phyloP scores from a whole-genome alignment of 2,329 filamentous ascomycete genomes.

The Fusarium concolor region DNA sequence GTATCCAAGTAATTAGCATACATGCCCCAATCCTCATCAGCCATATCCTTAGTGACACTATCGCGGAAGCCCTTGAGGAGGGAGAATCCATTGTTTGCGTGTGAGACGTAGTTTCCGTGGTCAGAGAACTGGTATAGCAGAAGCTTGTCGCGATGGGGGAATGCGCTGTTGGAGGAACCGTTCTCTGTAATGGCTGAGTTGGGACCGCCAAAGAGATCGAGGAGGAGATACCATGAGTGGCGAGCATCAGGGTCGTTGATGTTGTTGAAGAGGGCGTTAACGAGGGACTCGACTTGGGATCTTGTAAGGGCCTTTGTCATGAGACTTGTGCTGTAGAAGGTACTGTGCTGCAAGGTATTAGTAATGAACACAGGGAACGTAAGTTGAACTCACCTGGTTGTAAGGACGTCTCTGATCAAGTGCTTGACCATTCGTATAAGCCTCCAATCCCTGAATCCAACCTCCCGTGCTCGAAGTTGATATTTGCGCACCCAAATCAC shows the following conservation, averaged over 20 bases:
- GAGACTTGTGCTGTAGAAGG: slow-evolving; percentile 49
- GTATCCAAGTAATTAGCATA: slow-evolving; percentile 58
- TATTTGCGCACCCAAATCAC: slow-evolving; percentile 22
- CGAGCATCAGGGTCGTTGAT: slow-evolving; percentile 21
- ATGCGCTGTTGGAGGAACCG: slow-evolving; percentile 48
- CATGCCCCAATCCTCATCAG: slow-evolving; percentile 51
- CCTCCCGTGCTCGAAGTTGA: slow-evolving; percentile 28
- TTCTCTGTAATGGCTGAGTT: slow-evolving; percentile 53
- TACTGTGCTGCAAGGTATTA: slow-evolving; percentile 43
- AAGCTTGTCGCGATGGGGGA: slow-evolving; percentile 57
- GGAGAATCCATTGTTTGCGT: slow-evolving; percentile 51
- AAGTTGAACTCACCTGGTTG: slow-evolving; percentile 22
- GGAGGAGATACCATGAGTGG: slow-evolving; percentile 40
- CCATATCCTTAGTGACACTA: slow-evolving; percentile 48
- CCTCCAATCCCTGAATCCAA: slow-evolving; percentile 45
- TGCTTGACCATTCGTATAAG: slow-evolving; percentile 31
- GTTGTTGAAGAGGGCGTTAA: slow-evolving; percentile 33
- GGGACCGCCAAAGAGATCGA: slow-evolving; percentile 50
- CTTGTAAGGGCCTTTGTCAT: slow-evolving; percentile 44
- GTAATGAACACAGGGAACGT: neutral
- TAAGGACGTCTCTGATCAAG: slow-evolving; percentile 46
- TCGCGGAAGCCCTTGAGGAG: slow-evolving; percentile 51
- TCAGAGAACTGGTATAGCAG: slow-evolving; percentile 65
- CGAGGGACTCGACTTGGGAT: slow-evolving; percentile 40
- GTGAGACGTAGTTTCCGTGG: slow-evolving; percentile 44